phyloP scores from a whole-genome alignment of 2,329 filamentous ascomycete species.

The Metarhizium robertsii region DNA sequence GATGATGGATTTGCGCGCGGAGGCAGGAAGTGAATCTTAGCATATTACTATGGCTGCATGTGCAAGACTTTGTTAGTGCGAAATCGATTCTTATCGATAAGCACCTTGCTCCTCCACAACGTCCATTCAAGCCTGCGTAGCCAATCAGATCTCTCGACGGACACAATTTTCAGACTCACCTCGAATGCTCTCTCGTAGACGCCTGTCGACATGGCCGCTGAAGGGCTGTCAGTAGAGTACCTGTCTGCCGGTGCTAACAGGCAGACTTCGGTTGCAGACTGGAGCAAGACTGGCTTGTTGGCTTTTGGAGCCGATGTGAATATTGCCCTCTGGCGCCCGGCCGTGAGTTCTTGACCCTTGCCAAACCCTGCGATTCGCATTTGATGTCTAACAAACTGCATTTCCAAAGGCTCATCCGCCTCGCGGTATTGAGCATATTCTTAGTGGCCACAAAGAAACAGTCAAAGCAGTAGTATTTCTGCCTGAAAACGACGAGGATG shows the following conservation, averaged over 20 bases:
- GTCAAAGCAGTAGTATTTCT: conserved; percentile 83
- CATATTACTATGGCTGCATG: background rate
- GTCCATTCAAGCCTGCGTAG: conserved; percentile 11
- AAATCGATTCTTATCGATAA: conserved; percentile 7
- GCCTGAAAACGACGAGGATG: conserved; percentile 34
- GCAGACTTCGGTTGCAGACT: conserved; percentile 83
- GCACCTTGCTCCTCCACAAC: background rate
- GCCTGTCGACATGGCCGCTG: conserved; percentile 17
- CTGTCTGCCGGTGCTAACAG: conserved; percentile 80
- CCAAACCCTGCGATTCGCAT: background rate
- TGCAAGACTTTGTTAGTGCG: background rate
- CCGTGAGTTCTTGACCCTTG: conserved; percentile 40
- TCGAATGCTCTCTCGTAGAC: conserved; percentile 3
- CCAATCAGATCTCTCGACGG: conserved; percentile 26
- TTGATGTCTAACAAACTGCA: background rate
- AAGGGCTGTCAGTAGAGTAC: conserved; percentile 34
- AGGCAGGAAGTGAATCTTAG: background rate
- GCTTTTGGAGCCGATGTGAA: conserved; percentile 87
- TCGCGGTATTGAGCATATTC: conserved; percentile 54
- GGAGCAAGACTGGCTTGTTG: conserved; percentile 63
- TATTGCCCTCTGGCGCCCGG: conserved; percentile 78
- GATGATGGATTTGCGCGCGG: too few species aligned
- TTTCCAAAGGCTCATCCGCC: conserved; percentile 23
- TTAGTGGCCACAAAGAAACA: conserved; percentile 67
- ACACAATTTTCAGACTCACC: conserved; percentile 26